phyloP scores from a whole-genome alignment of 768 basidiomycete species.

The Podaxis rugospora region DNA sequence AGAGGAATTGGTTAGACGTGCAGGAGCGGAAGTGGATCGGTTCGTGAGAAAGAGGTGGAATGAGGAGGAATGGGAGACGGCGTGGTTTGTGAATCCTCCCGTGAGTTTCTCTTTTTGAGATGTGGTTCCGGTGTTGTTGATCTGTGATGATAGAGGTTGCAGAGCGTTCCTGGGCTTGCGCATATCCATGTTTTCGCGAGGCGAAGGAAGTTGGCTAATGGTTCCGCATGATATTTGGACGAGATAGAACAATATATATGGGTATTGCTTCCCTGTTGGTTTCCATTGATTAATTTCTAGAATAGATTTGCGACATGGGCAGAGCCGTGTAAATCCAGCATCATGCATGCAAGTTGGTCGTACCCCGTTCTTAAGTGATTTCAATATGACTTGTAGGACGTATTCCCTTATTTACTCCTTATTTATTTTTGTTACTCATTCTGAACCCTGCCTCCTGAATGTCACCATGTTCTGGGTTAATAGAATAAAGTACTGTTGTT shows the following conservation, averaged over 20 bases:
- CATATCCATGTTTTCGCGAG: constrained; percentile 85
- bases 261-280: not conserved
- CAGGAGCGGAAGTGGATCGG: constrained; percentile 52
- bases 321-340: no score
- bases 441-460: no score
- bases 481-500: not conserved
- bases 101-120: constrained; percentile 37
- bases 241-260: not conserved
- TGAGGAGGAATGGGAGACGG: constrained; percentile 80
- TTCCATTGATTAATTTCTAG: not conserved
- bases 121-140: constrained; percentile 1
- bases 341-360: no score
- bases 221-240: not conserved
- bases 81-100: constrained; percentile 89
- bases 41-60: constrained; percentile 67
- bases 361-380: no score
- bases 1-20: constrained; percentile 42
- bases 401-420: no score
- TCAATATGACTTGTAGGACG: no score
- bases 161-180: constrained; percentile 76
- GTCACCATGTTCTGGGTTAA: no score
- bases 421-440: no score
- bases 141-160: constrained; percentile 52
- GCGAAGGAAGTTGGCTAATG: not conserved
- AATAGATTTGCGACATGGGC: not conserved